Percentiles rank a stretch among this genome's conserved stretches.
phyloP scores from a whole-genome alignment of 495 filamentous ascomycete genomes.

The Immersiella caudata region DNA sequence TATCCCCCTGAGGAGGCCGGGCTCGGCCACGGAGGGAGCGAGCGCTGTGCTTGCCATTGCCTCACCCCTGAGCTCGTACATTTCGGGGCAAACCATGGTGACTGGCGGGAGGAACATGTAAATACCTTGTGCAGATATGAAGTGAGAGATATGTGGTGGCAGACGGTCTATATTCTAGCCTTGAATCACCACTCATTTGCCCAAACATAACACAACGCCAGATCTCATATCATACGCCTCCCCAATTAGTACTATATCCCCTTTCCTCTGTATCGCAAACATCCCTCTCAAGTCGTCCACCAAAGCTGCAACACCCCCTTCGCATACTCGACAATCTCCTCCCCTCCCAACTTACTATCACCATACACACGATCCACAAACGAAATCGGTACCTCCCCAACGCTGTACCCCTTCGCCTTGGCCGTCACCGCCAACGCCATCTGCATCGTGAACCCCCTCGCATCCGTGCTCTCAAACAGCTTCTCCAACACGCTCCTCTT shows the following conservation, averaged over 20 bases:
- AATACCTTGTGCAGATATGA: background rate
- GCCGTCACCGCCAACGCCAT: slow-evolving; percentile 91
- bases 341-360: slow-evolving; percentile 90
- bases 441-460: slow-evolving; percentile 97
- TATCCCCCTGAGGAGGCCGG: slow-evolving; percentile 76
- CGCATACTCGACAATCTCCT: slow-evolving; percentile 97
- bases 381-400: slow-evolving; percentile 90
- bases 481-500: slow-evolving; percentile 87
- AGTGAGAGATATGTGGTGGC: background rate
- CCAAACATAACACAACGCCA: slow-evolving; percentile 27
- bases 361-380: slow-evolving; percentile 97
- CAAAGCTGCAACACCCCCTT: slow-evolving; percentile 91
- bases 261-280: background rate
- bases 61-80: slow-evolving; percentile 78
- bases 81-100: slow-evolving; percentile 80
- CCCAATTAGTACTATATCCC: background rate
- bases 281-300: slow-evolving; percentile 52
- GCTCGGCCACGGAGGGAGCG: slow-evolving; percentile 77
- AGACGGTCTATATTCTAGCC: background rate
- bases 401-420: slow-evolving; percentile 86
- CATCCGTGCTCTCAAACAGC: slow-evolving; percentile 86
- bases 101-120: slow-evolving; percentile 85
- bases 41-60: slow-evolving; percentile 77
- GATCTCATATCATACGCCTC: slow-evolving; percentile 13
- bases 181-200: background rate